Base-by-base conservation (phyloP, 2,329 filamentous ascomycete species). In the Ustulina deusta region DNA sequence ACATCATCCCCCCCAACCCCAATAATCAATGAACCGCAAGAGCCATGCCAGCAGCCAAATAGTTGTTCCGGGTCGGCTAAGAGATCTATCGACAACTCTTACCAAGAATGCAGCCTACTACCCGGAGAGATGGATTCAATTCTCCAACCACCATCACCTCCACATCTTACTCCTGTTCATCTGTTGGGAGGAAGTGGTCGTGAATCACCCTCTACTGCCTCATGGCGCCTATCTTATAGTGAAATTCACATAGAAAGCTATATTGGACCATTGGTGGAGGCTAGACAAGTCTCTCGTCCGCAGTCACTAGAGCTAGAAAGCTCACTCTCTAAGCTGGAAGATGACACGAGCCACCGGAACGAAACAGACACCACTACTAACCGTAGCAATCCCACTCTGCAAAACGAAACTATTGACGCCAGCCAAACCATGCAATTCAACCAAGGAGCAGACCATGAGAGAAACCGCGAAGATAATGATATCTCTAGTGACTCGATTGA, bases 151-250 rank as follows among this genome's bases (percentile, higher is more conserved):
- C 72, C 73, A 29, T 70, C 72, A 20, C 73, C 75, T 7, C 69
- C 73, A 36, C 70, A 71, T 13, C 56, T 74, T 25, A 62, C 71
- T 29, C 74, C 75, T 25, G 69, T 72, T 22, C 66, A 72, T 55
- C 25, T 71, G 25, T 57, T 70, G 15, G 59, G 64, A 13, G 65
- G 55, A 46, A 72, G 69, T 62, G 44, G 69, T 48, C 68, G 69
- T 59, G 66, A 58, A 34, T 77, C 76, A 0, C 68, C 69, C 13
- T 78, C 77, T 7, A 68, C 72, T 29, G 69, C 58, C 57, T 78
- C 77, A 48, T 77, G 76, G 76, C 63, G 73, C 55, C 71, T 76
- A 44, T 77, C 74, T 9, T 74, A 73, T 44, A 77, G 73, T 63
- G 69, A 71, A 32, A 68, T 71, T 27, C 74, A 76, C 15, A 66